A percentile compares a stretch with the other conserved stretches of the same genome.
These are phyloP conservation scores for Talaromyces islandicus DNA, from an alignment of 2,329 filamentous ascomycete species.

Conservation along the genomic window DNA sequence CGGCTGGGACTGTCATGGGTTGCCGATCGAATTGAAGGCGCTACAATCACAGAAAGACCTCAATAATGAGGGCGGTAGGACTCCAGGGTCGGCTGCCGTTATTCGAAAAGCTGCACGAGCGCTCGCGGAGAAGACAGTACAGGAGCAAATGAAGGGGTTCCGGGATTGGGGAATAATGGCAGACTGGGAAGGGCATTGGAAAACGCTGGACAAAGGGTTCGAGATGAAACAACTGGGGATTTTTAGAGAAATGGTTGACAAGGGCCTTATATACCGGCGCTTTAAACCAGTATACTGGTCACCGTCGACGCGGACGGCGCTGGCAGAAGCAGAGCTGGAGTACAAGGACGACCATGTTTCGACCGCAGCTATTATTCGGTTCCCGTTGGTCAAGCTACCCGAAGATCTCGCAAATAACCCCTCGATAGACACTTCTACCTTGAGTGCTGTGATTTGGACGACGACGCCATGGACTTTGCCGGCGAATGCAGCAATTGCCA, in stretches of 20 bases:
- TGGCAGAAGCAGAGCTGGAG: conserved; percentile 60
- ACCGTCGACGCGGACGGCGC: conserved; percentile 57
- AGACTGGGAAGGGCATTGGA: conserved; percentile 58
- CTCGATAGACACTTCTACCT: conserved; percentile 39
- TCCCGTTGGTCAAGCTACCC: conserved; percentile 56
- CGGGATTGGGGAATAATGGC: conserved; percentile 58
- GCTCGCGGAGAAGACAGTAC: conserved; percentile 51
- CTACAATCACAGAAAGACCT: conserved; percentile 54
- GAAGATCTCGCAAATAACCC: conserved; percentile 37
- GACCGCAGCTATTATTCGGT: conserved; percentile 63
- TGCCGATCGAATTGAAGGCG: conserved; percentile 95
- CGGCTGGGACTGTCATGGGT: conserved; percentile 96
- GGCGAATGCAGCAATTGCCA: conserved; percentile 82
- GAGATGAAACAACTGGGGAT: conserved; percentile 56
- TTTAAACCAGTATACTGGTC: conserved; percentile 63
- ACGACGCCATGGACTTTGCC: conserved; percentile 97
- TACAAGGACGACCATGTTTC: conserved; percentile 58
- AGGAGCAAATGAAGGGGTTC: conserved; percentile 56
- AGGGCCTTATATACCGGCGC: conserved; percentile 55
- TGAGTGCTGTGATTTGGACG: conserved; percentile 93
- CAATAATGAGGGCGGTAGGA: conserved; percentile 13
- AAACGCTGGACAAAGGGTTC: conserved; percentile 57
- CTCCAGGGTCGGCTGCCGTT: conserved; percentile 35
- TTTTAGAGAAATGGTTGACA: conserved; percentile 57
- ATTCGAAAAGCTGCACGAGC: conserved; percentile 51